Evolutionary conservation across 2,329 filamentous ascomycete species (phyloP).

Genomic region (Purpureocillium lavendulum): DNA sequence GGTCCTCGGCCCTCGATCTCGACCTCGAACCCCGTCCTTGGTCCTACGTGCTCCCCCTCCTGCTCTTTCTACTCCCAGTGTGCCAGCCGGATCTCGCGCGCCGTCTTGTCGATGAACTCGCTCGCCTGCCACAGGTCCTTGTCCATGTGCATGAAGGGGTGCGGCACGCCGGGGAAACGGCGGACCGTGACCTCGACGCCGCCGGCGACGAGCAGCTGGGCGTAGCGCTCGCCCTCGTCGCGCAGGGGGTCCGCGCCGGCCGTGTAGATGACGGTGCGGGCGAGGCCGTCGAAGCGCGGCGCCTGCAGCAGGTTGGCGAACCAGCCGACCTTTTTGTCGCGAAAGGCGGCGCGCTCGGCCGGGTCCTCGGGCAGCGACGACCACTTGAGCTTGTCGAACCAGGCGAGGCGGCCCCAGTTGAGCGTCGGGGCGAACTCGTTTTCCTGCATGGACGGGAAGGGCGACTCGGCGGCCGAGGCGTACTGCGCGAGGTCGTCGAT

Average conservation of each 20-base stretch:
- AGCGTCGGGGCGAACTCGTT: conserved; percentile 33
- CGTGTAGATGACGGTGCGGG: conserved; percentile 31
- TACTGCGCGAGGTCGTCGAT: conserved; percentile 31
- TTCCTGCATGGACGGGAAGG: conserved; percentile 29
- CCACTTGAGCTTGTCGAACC: conserved; percentile 28
- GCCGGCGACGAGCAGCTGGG: conserved; percentile 27
- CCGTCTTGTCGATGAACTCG: conserved; percentile 23
- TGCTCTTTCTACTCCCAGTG: conserved; percentile 7
- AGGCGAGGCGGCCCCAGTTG: conserved; percentile 33
- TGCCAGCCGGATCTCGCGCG: conserved; percentile 20
- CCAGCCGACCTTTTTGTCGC: conserved; percentile 11
- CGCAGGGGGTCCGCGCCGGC: conserved; percentile 35
- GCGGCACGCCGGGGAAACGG: conserved; percentile 37
- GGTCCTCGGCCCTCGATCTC: no score
- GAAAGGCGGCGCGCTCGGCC: conserved; percentile 6
- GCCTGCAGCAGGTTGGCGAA: conserved; percentile 26
- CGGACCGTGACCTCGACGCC: conserved; percentile 36
- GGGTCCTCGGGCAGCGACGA: conserved; percentile 12
- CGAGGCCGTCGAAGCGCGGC: conserved; percentile 21
- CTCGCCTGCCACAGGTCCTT: conserved; percentile 25
- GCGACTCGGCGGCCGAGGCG: conserved; percentile 24
- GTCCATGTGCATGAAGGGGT: conserved; percentile 42
- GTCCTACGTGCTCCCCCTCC: neutral
- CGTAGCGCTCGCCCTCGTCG: conserved; percentile 42
- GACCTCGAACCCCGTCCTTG: no score